Percentiles rank a stretch among this genome's conserved stretches.
phyloP scores from a whole-genome alignment of 164 flowering plant genomes.

The Dillenia turbinata region DNA sequence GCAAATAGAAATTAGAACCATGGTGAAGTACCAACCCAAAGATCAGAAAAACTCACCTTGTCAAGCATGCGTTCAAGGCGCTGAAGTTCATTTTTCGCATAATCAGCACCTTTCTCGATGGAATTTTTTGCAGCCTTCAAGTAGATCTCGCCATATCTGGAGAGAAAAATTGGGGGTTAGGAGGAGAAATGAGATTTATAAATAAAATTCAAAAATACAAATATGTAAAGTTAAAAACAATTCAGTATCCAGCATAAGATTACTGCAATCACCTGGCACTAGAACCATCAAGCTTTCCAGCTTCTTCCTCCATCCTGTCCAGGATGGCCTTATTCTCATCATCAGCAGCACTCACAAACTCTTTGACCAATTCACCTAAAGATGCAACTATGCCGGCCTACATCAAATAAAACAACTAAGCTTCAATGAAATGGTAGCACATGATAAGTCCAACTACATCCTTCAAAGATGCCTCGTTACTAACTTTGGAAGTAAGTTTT shows the following conservation, averaged over 20 bases:
- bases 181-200: too few species aligned
- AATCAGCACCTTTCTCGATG: slow-evolving; percentile 71
- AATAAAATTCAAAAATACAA: background rate
- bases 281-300: slow-evolving; percentile 65
- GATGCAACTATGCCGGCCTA: slow-evolving; percentile 79
- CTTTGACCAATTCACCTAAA: slow-evolving; percentile 73
- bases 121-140: slow-evolving; percentile 68
- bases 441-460: too few species aligned
- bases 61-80: slow-evolving; percentile 80
- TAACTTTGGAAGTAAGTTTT: slow-evolving; percentile 69
- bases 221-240: background rate
- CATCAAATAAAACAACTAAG: slow-evolving; percentile 2
- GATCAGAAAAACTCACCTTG: slow-evolving; percentile 43
- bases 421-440: too few species aligned
- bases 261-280: slow-evolving; percentile 48
- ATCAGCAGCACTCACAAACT: slow-evolving; percentile 56
- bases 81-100: slow-evolving; percentile 72
- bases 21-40: too few species aligned
- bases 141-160: slow-evolving; percentile 84
- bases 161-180: background rate
- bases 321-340: slow-evolving; percentile 73
- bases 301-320: slow-evolving; percentile 67
- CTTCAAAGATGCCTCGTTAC: slow-evolving; percentile 4
- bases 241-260: too few species aligned
- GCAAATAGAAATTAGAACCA: too few species aligned